phyloP scores from a whole-genome alignment of 2,329 filamentous ascomycete species.

The Blastomyces gilchristii region DNA sequence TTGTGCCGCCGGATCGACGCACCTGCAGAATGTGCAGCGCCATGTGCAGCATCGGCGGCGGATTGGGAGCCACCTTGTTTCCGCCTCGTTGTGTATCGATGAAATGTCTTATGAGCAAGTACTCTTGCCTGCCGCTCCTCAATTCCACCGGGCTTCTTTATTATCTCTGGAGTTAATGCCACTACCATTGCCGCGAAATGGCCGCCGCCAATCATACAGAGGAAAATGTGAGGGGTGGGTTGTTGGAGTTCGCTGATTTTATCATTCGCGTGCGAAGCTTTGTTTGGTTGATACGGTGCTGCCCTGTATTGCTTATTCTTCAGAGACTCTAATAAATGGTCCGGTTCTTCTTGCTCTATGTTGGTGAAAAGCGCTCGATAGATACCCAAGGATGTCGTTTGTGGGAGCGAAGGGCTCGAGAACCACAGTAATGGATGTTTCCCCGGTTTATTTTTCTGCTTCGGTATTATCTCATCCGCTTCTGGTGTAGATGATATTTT shows the following conservation, averaged over 20 bases:
- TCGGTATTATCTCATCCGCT: slow-evolving; percentile 40
- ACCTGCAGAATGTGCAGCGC: slow-evolving; percentile 86
- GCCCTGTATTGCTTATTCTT: slow-evolving; percentile 67
- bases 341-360: slow-evolving; percentile 56
- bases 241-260: slow-evolving; percentile 41
- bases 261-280: slow-evolving; percentile 40
- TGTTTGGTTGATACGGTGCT: slow-evolving; percentile 31
- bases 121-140: slow-evolving; percentile 80
- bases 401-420: slow-evolving; percentile 60
- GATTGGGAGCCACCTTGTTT: slow-evolving; percentile 96
- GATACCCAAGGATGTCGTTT: slow-evolving; percentile 70
- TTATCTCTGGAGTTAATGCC: slow-evolving; percentile 68
- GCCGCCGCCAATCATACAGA: slow-evolving; percentile 97
- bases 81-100: slow-evolving; percentile 87
- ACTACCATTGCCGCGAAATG: slow-evolving; percentile 97
- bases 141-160: slow-evolving; percentile 57
- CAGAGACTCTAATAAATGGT: slow-evolving; percentile 56
- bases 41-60: slow-evolving; percentile 87
- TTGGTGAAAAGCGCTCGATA: slow-evolving; percentile 73
- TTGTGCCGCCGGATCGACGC: slow-evolving; percentile 86
- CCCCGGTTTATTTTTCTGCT: slow-evolving; percentile 46
- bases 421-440: slow-evolving; percentile 81
- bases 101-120: slow-evolving; percentile 93
- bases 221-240: slow-evolving; percentile 74
- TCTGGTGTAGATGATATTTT: slow-evolving; percentile 47